A percentile compares a stretch with the other conserved stretches of the same genome.
phyloP scores from a whole-genome alignment of 306 rosid genomes.

The Calophaca sinica region DNA sequence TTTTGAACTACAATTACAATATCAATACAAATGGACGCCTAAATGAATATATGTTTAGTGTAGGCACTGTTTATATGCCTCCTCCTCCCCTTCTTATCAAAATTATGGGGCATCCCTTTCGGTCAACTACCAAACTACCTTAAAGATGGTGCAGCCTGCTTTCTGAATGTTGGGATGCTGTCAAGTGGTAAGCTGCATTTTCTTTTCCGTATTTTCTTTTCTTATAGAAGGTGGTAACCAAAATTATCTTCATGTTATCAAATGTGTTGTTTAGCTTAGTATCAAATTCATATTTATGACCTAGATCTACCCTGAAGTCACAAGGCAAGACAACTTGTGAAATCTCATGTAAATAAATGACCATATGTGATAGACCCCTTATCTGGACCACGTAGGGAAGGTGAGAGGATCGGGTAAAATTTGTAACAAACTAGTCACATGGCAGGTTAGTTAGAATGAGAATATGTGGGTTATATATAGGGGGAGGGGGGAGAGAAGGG shows the following conservation, averaged over 20 bases:
- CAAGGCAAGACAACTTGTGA: conserved; percentile 9
- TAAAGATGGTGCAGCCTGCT: conserved; percentile 91
- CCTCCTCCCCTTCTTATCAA: conserved; percentile 86
- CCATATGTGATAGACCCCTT: too few species aligned
- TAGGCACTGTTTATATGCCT: conserved; percentile 84
- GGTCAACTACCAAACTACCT: conserved; percentile 79
- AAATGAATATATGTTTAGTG: conserved; percentile 48
- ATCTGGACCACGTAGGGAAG: too few species aligned
- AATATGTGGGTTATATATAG: too few species aligned
- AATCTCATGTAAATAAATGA: conserved; percentile 8
- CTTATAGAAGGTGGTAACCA: background rate
- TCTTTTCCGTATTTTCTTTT: conserved; percentile 28
- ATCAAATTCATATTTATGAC: conserved; percentile 33
- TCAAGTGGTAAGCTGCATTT: conserved; percentile 64
- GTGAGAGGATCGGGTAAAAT: too few species aligned
- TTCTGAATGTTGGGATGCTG: conserved; percentile 69
- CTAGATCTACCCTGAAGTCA: conserved; percentile 4
- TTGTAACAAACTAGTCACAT: too few species aligned
- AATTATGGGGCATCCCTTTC: conserved; percentile 89
- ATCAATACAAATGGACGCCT: conserved; percentile 24
- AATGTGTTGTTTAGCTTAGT: conserved; percentile 20
- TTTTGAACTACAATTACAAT: background rate
- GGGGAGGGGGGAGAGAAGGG: too few species aligned
- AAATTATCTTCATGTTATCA: background rate
- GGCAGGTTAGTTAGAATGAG: too few species aligned